Base-by-base conservation (phyloP, 2,329 filamentous ascomycete genomes). In the Rhytidhysteron rufulum region DNA sequence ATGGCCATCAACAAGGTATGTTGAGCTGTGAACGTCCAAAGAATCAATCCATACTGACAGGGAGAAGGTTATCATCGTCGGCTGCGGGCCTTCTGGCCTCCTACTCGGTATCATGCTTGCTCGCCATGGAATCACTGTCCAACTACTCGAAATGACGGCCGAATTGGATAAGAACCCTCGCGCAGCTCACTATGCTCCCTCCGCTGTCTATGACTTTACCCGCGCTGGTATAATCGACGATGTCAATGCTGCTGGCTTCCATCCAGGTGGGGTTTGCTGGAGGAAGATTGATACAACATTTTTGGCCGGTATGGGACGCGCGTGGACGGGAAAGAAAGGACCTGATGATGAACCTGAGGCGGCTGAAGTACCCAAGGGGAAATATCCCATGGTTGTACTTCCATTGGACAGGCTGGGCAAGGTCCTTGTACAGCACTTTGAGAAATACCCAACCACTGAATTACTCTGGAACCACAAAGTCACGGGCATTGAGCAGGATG, bases 161-260 rank as follows among this genome's bases (percentile, higher is more conserved):
- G 65, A 73, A 39, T 68, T 83, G 33, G 77, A 82, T 62, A 67
- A 74, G 42, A 77, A 78, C 42, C 80, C 80, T 0, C 77, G 80
- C 20, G 80, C 80, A 11, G 77, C 79, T 3, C 78, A 82, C 58
- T 83, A 82, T 55, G 77, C 75, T 3, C 69, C 76, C 0, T 71
- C 78, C 1, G 79, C 78, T 2, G 72, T 79, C 31, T 74, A 74
- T 29, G 78, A 80, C 42, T 70, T 85, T 35, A 55, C 67, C 30
- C 71, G 76, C n/a, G 80, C 80, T 0, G 80, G 80, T 1, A 71
- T 83, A 9, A 62, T 83, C 15, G 70, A 73, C n/a, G 69, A 75
- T 50, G 63, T 76, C 11, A 65, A 66, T 17, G 53, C 57, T 7
- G 56, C 63, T 15, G 70, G 73, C 19, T 64, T 75, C 39, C 53